These are phyloP conservation scores for Colletotrichum viniferum DNA, from an alignment of 2,329 filamentous ascomycete species.

Conservation along the genomic window DNA sequence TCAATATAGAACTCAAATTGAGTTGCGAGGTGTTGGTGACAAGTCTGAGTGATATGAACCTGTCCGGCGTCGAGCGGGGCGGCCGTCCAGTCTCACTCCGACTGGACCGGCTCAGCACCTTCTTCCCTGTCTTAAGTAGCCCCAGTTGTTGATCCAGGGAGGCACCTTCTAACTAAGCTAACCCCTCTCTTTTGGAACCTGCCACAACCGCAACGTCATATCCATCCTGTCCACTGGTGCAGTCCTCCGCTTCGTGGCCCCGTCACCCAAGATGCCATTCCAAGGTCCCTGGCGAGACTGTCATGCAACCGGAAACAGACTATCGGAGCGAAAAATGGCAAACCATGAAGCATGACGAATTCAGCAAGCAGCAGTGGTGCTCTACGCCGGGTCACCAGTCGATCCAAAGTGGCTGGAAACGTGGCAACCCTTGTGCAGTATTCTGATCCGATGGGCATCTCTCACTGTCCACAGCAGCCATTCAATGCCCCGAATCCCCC, in stretches of 20 bases:
- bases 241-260: not conserved
- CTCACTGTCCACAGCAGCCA: not conserved
- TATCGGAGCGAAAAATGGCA: not conserved
- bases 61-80: not conserved
- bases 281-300: not conserved
- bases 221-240: not conserved
- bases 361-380: not conserved
- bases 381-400: not conserved
- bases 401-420: not conserved
- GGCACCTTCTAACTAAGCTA: not conserved
- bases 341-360: not conserved
- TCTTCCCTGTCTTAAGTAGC: not conserved
- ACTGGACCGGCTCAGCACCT: not conserved
- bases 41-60: not conserved
- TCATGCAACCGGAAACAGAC: not conserved
- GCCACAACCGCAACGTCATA: not conserved
- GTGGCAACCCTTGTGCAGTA: not conserved
- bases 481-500: not conserved
- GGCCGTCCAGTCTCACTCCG: not conserved
- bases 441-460: not conserved
- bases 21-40: not conserved
- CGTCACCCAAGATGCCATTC: not conserved
- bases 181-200: not conserved
- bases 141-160: not conserved
- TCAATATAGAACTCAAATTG: not conserved